These are phyloP conservation scores for Pythium brassicae DNA, from an alignment of 352 stramenopile genomes.

Conservation along the genomic window DNA sequence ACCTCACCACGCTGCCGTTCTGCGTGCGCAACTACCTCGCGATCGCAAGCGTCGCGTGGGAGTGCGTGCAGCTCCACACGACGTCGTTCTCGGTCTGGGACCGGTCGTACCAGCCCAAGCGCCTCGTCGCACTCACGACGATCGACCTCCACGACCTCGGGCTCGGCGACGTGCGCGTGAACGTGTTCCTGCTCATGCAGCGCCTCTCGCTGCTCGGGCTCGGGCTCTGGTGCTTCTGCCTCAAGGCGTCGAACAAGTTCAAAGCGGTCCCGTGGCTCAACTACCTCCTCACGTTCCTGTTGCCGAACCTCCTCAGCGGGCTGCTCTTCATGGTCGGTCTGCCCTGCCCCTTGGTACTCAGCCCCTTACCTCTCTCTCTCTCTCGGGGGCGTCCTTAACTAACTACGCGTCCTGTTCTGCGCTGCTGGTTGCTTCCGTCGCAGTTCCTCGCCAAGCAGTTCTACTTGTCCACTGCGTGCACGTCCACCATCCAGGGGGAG, in stretches of 20 bases:
- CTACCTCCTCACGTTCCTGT: conserved; percentile 30
- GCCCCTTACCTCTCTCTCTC: no score
- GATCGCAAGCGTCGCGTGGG: conserved; percentile 29
- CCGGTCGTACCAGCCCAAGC: conserved; percentile 24
- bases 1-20: conserved; percentile 27
- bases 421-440: background rate
- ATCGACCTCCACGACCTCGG: conserved; percentile 26
- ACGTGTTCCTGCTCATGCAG: conserved; percentile 23
- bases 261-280: conserved; percentile 32
- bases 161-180: conserved; percentile 18
- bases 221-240: conserved; percentile 27
- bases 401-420: background rate
- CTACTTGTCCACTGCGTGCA: conserved; percentile 23
- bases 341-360: background rate
- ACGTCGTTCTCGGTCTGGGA: conserved; percentile 35
- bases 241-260: conserved; percentile 42
- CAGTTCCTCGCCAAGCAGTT: conserved; percentile 35
- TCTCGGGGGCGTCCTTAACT: background rate
- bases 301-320: conserved; percentile 24
- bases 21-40: conserved; percentile 37
- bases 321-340: conserved; percentile 26
- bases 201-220: conserved; percentile 19
- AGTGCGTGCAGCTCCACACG: conserved; percentile 33
- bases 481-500: background rate
- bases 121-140: conserved; percentile 23